Evolutionary conservation across 352 stramenopile genomes (phyloP), one percentile per base, ranked within the genome.

Genomic region (Lagenidium giganteum): DNA sequence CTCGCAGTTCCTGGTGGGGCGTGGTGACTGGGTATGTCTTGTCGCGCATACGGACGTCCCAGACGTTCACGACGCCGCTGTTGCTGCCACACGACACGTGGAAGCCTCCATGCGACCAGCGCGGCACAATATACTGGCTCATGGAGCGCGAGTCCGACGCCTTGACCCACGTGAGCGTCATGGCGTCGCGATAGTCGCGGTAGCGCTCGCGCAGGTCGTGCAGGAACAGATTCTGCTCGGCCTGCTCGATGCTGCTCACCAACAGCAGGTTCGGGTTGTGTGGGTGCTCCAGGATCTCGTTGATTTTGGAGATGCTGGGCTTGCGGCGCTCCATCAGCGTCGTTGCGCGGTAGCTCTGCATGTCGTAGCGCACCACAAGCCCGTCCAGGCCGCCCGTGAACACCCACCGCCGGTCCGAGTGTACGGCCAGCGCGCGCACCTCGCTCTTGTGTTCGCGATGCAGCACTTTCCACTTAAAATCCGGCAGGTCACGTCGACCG

Each of bases 121-220:
- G 71, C 33, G 82, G 82, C 34, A 91, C 77, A 25, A 92, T 82
- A 41, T 90, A 91, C 60, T 91, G 77, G 54, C 79, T 94, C 67
- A 84, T 90, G 4, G 73, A 67, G 42, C 60, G 57, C 14, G 68
- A 41, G 36, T 83, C 72, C 27, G 72, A 60, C 34, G 61, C 53
- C 35, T 69, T 67, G 41, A 73, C 13, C 70, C 64, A 83, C 21
- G 69, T 66, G 8, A 93, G 58, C n/a, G 68, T 81, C 70, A 90
- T 87, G 3, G 58, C 46, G 6, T 47, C 25, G 3, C 71, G 62
- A 21, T 43, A 35, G 11, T 51, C 48, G 23, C 43, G 45, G 31
- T 82, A 70, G 12, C 59, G 67, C 47, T 85, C 55, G 27, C 82
- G 71, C 22, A 91, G 51, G 39, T 94, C 82, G 50, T 89, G 68